phyloP scores from a whole-genome alignment of 208 protist genomes.

The Leishmania lainsoni region DNA sequence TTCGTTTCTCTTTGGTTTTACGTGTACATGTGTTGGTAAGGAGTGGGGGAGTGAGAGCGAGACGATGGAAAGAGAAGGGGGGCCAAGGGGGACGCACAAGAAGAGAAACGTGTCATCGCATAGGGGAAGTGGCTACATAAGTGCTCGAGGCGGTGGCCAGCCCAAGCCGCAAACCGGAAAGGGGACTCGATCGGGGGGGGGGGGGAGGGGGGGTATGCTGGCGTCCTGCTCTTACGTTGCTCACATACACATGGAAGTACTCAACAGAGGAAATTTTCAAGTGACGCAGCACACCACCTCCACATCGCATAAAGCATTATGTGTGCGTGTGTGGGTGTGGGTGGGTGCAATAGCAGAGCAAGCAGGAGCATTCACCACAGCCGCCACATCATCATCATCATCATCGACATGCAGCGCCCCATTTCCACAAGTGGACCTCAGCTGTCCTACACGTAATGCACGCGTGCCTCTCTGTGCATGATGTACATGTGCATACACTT shows the following conservation, averaged over 20 bases:
- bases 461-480: background rate
- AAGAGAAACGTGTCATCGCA: background rate
- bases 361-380: background rate
- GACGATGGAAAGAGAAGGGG: background rate
- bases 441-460: background rate
- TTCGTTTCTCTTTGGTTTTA: conserved; percentile 4
- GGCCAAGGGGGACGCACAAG: background rate
- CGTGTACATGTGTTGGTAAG: background rate
- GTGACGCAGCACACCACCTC: background rate
- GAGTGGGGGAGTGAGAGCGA: background rate
- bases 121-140: background rate
- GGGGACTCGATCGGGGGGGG: background rate
- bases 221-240: background rate
- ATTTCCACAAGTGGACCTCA: background rate
- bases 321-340: background rate
- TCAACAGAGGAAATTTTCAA: background rate
- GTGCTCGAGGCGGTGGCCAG: background rate
- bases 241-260: background rate
- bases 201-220: background rate
- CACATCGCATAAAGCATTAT: background rate
- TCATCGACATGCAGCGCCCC: background rate
- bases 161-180: background rate
- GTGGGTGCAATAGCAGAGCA: background rate
- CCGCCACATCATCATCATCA: background rate
- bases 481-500: background rate